Percentiles rank a stretch among this genome's conserved stretches.
These are phyloP conservation scores for Trametes polyzona DNA, from an alignment of 1,284 basidiomycete genomes.

Conservation along the genomic window DNA sequence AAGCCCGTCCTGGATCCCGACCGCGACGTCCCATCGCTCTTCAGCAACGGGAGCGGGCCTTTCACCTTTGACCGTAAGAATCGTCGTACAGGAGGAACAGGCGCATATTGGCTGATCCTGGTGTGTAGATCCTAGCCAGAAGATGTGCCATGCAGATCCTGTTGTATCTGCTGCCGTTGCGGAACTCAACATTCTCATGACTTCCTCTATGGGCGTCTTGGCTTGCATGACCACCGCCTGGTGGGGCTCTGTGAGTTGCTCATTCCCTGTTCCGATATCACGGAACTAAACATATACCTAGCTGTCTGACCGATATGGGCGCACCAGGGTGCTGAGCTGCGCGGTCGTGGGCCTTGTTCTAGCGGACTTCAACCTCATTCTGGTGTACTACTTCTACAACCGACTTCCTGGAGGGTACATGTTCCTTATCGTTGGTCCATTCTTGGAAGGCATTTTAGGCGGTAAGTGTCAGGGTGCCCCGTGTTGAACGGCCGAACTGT, in stretches of 20 bases:
- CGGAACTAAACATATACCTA: slow-evolving; percentile 32
- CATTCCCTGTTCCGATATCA: neutral
- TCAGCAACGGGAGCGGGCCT: neutral
- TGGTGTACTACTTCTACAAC: slow-evolving; percentile 63
- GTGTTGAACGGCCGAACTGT: neutral
- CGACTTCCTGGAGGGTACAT: slow-evolving; percentile 80
- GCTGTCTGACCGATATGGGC: slow-evolving; percentile 82
- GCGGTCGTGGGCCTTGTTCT: slow-evolving; percentile 67
- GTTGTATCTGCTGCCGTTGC: slow-evolving; percentile 75
- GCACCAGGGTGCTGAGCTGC: slow-evolving; percentile 67
- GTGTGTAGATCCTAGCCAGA: slow-evolving; percentile 24
- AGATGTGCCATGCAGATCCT: slow-evolving; percentile 69
- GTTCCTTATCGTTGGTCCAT: slow-evolving; percentile 76
- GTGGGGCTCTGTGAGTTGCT: slow-evolving; percentile 77
- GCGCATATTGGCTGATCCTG: neutral
- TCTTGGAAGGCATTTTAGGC: slow-evolving; percentile 79
- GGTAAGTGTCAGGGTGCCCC: slow-evolving; percentile 47
- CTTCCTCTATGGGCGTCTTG: slow-evolving; percentile 72
- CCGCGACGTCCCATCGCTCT: slow-evolving; percentile 5
- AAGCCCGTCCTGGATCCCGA: slow-evolving; percentile 30
- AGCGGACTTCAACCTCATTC: slow-evolving; percentile 69
- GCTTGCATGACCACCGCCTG: slow-evolving; percentile 79
- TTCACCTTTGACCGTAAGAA: neutral
- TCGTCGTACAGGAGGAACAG: too few relatives aligned
- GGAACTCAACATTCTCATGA: slow-evolving; percentile 55